phyloP scores from a whole-genome alignment of 257 asterid genomes.

The Nemophila menziesii region DNA sequence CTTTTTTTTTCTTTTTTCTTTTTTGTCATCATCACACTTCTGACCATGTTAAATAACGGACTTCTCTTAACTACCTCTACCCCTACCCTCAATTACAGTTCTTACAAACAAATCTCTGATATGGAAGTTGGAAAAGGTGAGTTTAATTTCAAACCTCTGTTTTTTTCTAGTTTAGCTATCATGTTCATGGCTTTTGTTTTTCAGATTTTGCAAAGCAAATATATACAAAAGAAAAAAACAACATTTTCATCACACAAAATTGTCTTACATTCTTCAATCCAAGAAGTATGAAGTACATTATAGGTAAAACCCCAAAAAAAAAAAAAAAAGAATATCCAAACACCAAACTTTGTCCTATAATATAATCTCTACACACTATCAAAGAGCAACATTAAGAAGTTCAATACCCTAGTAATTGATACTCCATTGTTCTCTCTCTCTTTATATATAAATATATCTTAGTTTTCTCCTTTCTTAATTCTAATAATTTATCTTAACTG shows the following conservation, averaged over 20 bases:
- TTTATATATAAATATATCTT: constrained; percentile 2
- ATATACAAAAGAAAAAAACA: constrained; percentile 15
- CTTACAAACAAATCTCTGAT: constrained; percentile 1
- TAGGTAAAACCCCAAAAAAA: constrained; percentile 20
- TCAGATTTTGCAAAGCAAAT: constrained; percentile 16
- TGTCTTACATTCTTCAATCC: constrained; percentile 47
- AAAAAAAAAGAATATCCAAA: constrained; percentile 17
- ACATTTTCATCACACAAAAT: constrained; percentile 31
- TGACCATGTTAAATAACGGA: constrained; percentile 45
- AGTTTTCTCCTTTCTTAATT: constrained; percentile 9
- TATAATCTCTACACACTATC: constrained; percentile 59
- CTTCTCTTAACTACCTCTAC: constrained; percentile 29
- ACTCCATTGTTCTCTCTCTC: constrained; percentile 34
- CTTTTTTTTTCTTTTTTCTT: too few species aligned
- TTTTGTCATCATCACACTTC: constrained; percentile 45
- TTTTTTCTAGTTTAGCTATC: constrained; percentile 8
- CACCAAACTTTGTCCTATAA: constrained; percentile 32
- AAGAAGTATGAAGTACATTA: constrained; percentile 44
- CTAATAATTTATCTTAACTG: constrained; percentile 37
- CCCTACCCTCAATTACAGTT: constrained; percentile 11
- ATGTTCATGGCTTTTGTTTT: constrained; percentile 1
- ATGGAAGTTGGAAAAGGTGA: constrained; percentile 6
- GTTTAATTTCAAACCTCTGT: constrained; percentile 4
- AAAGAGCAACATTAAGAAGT: constrained; percentile 31
- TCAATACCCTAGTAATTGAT: constrained; percentile 21